A percentile compares a stretch with the other conserved stretches of the same genome.
These are phyloP conservation scores for Ceratocystiopsis brevicomis DNA, from an alignment of 2,329 filamentous ascomycete genomes.

Conservation along the genomic window DNA sequence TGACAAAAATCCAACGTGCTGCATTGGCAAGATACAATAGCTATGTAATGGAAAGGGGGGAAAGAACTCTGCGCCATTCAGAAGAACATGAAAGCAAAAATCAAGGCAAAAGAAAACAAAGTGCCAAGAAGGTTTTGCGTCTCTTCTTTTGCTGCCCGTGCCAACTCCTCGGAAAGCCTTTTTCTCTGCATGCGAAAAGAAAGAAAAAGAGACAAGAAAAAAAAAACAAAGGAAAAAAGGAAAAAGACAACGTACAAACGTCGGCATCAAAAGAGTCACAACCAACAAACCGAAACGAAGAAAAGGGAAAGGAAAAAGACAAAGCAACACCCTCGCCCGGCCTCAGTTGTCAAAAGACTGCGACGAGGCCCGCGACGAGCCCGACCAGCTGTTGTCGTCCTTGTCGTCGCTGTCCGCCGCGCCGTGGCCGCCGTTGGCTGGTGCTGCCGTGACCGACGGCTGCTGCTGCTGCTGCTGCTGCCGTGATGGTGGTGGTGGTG, in stretches of 20 bases:
- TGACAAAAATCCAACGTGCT: too few species aligned
- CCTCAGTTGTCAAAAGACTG: not conserved
- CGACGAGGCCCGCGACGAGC: constrained; percentile 1
- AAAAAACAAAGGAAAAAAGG: not conserved
- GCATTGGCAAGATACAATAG: too few species aligned
- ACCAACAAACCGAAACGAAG: not conserved
- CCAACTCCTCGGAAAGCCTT: too few species aligned
- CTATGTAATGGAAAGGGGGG: too few species aligned
- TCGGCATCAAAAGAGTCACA: not conserved
- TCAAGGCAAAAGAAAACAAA: not conserved
- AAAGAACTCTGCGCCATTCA: not conserved
- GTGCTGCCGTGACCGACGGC: not conserved
- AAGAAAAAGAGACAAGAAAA: not conserved
- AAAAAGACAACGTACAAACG: not conserved
- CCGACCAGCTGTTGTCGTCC: not conserved
- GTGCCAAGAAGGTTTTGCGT: not conserved
- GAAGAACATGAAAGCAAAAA: not conserved
- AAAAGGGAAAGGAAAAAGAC: not conserved
- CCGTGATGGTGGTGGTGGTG: not conserved
- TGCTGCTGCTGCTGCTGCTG: not conserved
- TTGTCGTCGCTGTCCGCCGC: not conserved
- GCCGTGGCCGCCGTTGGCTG: not conserved
- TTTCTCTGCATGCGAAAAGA: too few species aligned
- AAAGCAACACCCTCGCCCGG: not conserved
- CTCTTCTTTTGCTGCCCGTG: too few species aligned